Base-by-base conservation (phyloP, 306 rosid species). In the Medicago lupulina region DNA sequence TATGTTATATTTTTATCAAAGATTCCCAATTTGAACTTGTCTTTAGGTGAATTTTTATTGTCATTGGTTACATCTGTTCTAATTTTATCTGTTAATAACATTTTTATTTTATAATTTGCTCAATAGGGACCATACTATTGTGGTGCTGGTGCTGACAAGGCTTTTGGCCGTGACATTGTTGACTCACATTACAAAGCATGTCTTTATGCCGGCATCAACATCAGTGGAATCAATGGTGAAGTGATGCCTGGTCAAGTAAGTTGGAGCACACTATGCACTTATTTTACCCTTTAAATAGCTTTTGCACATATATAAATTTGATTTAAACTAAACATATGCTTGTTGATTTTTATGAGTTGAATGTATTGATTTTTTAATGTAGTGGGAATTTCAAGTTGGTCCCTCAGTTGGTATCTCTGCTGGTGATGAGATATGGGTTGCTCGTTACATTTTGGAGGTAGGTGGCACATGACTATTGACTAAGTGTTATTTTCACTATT, bases 351-450 rank as follows among this genome's bases (percentile, higher is more conserved):
- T 54, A 47, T 16, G 25, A 38, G 39, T 60, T 39, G 5, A 23
- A n/a, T 80, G 41, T 64, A 21, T 38, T 36, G 39, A 59, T 70
- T n/a, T 25, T 12, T 51, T 67, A 5, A 12, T 82, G 28, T 13
- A 95, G 97, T 95, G 99, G 99, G 99, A 95, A 70, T 95, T 88
- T 84, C 99, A 95, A 92, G 99, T 95, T 74, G 99, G 99, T 28
- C 99, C 97, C 25, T 34, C 93, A 0, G 92, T 92, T 16, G 97
- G 99, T 36, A 89, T 95, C 67, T 86, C 97, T 38, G 90, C 99
- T 16, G 97, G 86, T 41, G 99, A 95, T 47, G 90, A 95, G 70
- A 0, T 95, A 67, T 95, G 97, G 99, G 90, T 62, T 77, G 93
- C 99, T 83, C 97, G 99, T 77, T 95, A 89, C 86, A 92, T 95